Conservation (phyloP, 306 rosid genomes). For the Begonia fuchsioides region DNA sequence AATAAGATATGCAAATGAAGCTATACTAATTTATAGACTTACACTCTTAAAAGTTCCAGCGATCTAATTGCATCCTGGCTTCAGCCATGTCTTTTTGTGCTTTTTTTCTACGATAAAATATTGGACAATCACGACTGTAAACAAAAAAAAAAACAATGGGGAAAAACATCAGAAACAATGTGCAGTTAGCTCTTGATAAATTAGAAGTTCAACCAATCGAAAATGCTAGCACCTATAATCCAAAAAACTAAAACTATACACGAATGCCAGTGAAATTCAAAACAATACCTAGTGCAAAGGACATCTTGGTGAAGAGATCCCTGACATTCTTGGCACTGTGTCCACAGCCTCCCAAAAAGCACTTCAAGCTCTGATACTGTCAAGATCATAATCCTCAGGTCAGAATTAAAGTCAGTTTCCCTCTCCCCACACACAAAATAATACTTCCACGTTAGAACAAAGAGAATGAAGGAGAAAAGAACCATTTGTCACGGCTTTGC, state of each 20-base stretch:
- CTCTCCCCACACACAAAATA: not conserved
- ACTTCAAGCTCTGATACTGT: slow-evolving; percentile 85
- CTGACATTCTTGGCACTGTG: slow-evolving; percentile 99
- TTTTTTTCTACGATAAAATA: slow-evolving; percentile 84
- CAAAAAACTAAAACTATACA: not conserved
- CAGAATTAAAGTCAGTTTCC: not conserved
- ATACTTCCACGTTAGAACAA: slow-evolving; percentile 6
- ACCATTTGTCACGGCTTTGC: slow-evolving; percentile 76
- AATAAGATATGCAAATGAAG: too few species aligned
- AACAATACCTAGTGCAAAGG: slow-evolving; percentile 85
- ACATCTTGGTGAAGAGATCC: slow-evolving; percentile 98
- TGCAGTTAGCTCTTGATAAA: not conserved
- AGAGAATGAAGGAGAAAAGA: slow-evolving; percentile 10
- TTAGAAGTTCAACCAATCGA: too few species aligned
- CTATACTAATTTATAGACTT: slow-evolving; percentile 1
- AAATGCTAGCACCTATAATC: too few species aligned
- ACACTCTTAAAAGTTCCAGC: slow-evolving; percentile 59
- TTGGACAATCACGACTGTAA: slow-evolving; percentile 92
- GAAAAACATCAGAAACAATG: not conserved
- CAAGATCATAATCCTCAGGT: not conserved
- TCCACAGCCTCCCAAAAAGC: slow-evolving; percentile 90
- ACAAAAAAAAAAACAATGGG: slow-evolving; percentile 7
- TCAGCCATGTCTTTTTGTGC: slow-evolving; percentile 98
- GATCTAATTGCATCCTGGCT: slow-evolving; percentile 68
- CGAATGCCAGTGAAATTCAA: not conserved